Base-by-base conservation (phyloP, 2,329 filamentous ascomycete species). In the Aspergillus sp. region DNA sequence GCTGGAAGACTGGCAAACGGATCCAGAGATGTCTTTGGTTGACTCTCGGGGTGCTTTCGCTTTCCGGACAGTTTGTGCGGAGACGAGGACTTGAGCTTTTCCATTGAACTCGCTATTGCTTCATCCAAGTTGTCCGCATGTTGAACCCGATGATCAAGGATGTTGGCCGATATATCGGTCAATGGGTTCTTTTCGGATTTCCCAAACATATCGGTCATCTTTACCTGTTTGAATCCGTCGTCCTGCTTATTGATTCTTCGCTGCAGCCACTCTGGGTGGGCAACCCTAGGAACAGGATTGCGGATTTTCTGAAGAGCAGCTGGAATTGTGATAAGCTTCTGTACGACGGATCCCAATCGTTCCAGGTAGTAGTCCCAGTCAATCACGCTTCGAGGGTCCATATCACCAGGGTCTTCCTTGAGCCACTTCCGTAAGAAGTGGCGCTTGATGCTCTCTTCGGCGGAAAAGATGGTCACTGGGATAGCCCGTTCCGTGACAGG, bases 351-450 rank as follows among this genome's bases (percentile, higher is more conserved):
- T 0, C 93, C 93, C 19, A 99, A 81, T 77, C 95, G 91, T 70
- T 99, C 96, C 2, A 93, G 82, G 72, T 99, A 99, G 75, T 99
- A 99, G 64, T 92, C 85, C 95, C 95, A 99, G 73, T 99, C 95
- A 52, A 99, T 87, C 12, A 99, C 83, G 19, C 86, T 88, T 67
- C 96, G 84, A 6, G 93, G 93, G 72, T 99, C 95, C 74, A 95
- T 96, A 70, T 96, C 90, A 8, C 86, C 81, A 0, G 93, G 93
- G 61, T 98, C 93, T 66, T 98, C 93, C 71, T 91, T 93, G 61
- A 99, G 76, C 95, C 95, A 99, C 73, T 96, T 98, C 58, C 91
- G 88, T 62, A 99, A 77, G 75, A 96, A 99, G 69, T 88, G 86
- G 50, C 91, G 86, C 77, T 97, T 98, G 57, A 96, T 88, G 6